Evolutionary conservation across 2,329 filamentous ascomycete genomes (phyloP).

Genomic region (Fusarium buxicola): DNA sequence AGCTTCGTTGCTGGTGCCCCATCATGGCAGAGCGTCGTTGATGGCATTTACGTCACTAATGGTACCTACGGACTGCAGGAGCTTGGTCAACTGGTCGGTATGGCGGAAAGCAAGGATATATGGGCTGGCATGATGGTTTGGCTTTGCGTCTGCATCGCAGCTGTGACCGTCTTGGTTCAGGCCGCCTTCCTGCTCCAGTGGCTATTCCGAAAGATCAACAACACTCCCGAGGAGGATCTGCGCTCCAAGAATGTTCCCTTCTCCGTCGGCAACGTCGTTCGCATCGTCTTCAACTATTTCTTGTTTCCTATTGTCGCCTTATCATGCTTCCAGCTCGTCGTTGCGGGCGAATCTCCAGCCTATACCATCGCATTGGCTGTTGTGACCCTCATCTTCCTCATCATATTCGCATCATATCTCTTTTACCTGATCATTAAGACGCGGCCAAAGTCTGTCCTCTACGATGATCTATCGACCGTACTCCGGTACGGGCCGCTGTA

Average conservation of each 20-base stretch:
- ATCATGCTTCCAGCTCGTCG: constrained; percentile 91
- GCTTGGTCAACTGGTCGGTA: constrained; percentile 84
- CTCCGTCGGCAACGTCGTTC: constrained; percentile 79
- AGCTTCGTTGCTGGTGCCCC: constrained; percentile 80
- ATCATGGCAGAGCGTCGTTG: constrained; percentile 75
- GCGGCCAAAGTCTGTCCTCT: constrained; percentile 85
- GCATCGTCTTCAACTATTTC: constrained; percentile 93
- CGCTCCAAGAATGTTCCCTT: constrained; percentile 94
- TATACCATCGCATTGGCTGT: constrained; percentile 81
- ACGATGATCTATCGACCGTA: constrained; percentile 91
- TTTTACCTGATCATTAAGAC: constrained; percentile 83
- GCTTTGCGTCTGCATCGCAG: constrained; percentile 80
- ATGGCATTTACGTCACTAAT: constrained; percentile 88
- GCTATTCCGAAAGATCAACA: constrained; percentile 77
- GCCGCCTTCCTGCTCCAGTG: constrained; percentile 81
- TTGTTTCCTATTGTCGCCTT: constrained; percentile 86
- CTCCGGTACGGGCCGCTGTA: constrained; percentile 93
- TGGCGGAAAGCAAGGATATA: constrained; percentile 79
- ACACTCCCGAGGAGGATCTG: constrained; percentile 85
- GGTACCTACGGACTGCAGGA: constrained; percentile 82
- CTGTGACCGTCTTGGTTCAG: constrained; percentile 77
- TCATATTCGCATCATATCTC: constrained; percentile 82
- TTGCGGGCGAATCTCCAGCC: constrained; percentile 73
- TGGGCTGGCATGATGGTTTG: constrained; percentile 97
- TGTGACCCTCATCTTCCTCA: constrained; percentile 76